Percentiles rank a stretch among this genome's conserved stretches.
Evolutionary conservation across 148 eudicot species (phyloP).

Genomic region (Cornus controversa): DNA sequence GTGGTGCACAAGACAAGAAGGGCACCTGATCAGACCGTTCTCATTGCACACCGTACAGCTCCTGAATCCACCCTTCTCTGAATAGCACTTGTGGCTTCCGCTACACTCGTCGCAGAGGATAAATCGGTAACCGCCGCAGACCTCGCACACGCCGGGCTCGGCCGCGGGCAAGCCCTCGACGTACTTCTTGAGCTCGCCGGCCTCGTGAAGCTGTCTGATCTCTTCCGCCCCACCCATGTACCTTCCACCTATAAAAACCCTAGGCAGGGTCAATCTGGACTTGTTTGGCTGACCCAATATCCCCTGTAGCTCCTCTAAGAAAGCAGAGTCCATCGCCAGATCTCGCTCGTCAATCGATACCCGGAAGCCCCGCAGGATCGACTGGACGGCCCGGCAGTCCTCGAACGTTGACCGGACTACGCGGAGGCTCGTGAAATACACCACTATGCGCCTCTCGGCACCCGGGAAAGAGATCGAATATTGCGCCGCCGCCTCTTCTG

Average conservation of each 20-base stretch:
- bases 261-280: constrained; percentile 40
- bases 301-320: constrained; percentile 47
- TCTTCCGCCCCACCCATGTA: constrained; percentile 86
- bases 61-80: constrained; percentile 59
- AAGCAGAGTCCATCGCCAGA: constrained; percentile 57
- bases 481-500: background rate
- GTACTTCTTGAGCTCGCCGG: constrained; percentile 68
- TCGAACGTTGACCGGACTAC: constrained; percentile 71
- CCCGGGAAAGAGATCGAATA: constrained; percentile 26
- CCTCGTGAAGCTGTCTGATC: constrained; percentile 53
- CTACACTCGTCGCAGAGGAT: constrained; percentile 64
- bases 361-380: constrained; percentile 54
- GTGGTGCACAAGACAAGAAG: constrained; percentile 35
- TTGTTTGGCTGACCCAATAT: constrained; percentile 26
- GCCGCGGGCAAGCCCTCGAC: constrained; percentile 40
- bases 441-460: constrained; percentile 38
- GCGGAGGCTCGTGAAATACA: constrained; percentile 71
- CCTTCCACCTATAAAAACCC: constrained; percentile 67
- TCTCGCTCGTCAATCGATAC: constrained; percentile 73
- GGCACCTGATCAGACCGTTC: constrained; percentile 82
- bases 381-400: constrained; percentile 53
- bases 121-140: constrained; percentile 69
- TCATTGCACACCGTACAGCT: constrained; percentile 61
- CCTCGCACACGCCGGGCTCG: constrained; percentile 41
- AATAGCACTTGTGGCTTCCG: constrained; percentile 69